These are phyloP conservation scores for Hyaloperonospora arabidopsidis DNA, from an alignment of 352 stramenopile genomes.

Conservation along the genomic window DNA sequence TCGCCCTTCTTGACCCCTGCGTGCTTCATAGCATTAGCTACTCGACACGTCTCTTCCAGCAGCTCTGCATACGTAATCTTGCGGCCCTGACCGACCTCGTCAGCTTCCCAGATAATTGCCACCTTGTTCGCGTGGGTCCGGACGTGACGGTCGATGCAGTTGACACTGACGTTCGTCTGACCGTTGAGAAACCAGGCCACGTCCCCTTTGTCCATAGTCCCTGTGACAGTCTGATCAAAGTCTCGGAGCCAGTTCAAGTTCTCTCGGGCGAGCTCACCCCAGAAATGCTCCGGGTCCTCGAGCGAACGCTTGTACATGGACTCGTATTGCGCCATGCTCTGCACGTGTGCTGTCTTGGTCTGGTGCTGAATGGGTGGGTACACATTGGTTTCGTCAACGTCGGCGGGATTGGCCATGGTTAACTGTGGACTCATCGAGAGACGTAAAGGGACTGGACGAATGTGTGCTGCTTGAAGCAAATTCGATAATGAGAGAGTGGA, in stretches of 20 bases:
- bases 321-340: constrained; percentile 73
- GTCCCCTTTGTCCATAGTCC: constrained; percentile 85
- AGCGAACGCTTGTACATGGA: constrained; percentile 83
- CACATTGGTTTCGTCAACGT: constrained; percentile 6
- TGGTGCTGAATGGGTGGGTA: constrained; percentile 27
- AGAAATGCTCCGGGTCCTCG: constrained; percentile 87
- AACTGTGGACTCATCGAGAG: no score
- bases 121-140: constrained; percentile 68
- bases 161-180: constrained; percentile 91
- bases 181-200: constrained; percentile 92
- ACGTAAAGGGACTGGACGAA: no score
- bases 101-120: constrained; percentile 96
- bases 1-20: constrained; percentile 88
- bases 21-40: constrained; percentile 94
- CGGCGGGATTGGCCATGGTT: no score
- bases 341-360: constrained; percentile 55
- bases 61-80: constrained; percentile 44
- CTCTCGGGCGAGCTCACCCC: constrained; percentile 83
- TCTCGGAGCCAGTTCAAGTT: constrained; percentile 91
- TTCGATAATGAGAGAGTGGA: no score
- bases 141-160: constrained; percentile 95
- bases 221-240: constrained; percentile 86
- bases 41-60: constrained; percentile 62
- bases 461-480: no score
- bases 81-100: constrained; percentile 89